These are phyloP conservation scores for Candida argentea DNA, from an alignment of 805 yeast species.

Conservation along the genomic window DNA sequence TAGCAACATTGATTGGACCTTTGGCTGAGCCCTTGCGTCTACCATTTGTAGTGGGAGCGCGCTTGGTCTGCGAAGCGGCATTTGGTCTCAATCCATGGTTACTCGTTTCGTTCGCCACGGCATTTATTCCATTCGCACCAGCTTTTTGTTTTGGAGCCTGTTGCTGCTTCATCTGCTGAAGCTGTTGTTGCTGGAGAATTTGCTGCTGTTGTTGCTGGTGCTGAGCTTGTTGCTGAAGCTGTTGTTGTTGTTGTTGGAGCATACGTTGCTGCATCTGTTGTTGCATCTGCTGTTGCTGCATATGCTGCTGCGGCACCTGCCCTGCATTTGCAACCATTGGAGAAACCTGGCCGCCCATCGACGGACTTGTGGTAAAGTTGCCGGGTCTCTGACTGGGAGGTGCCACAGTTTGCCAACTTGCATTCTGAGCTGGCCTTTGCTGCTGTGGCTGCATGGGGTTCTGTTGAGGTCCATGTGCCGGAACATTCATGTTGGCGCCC, in stretches of 20 bases:
- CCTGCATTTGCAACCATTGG: too few relatives aligned
- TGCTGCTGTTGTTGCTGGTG: constrained; percentile 10
- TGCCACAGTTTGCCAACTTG: constrained; percentile 7
- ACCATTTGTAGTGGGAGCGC: constrained; percentile 7
- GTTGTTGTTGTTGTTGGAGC: constrained; percentile 1
- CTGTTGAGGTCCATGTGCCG: constrained; percentile 2
- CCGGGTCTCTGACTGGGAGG: constrained; percentile 4
- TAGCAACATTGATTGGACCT: constrained; percentile 14
- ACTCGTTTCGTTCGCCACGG: constrained; percentile 4
- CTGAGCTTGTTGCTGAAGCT: constrained; percentile 12
- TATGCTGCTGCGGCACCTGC: constrained; percentile 3
- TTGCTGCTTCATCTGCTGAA: constrained; percentile 1
- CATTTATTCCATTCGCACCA: constrained; percentile 3
- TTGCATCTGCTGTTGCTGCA: constrained; percentile 5
- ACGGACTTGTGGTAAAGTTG: constrained; percentile 3
- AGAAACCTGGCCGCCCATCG: too few relatives aligned
- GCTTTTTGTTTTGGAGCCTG: constrained; percentile 1
- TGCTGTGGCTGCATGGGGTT: constrained; percentile 4
- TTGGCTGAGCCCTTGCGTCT: constrained; percentile 15
- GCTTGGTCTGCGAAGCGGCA: constrained; percentile 2
- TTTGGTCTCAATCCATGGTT: constrained; percentile 3
- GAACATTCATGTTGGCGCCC: neutral
- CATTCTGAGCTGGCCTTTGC: constrained; percentile 4
- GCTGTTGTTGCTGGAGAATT: constrained; percentile 1
- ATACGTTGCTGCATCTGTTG: constrained; percentile 3